Evolutionary conservation across 257 asterid species (phyloP).

Genomic region (Scutellaria minor): DNA sequence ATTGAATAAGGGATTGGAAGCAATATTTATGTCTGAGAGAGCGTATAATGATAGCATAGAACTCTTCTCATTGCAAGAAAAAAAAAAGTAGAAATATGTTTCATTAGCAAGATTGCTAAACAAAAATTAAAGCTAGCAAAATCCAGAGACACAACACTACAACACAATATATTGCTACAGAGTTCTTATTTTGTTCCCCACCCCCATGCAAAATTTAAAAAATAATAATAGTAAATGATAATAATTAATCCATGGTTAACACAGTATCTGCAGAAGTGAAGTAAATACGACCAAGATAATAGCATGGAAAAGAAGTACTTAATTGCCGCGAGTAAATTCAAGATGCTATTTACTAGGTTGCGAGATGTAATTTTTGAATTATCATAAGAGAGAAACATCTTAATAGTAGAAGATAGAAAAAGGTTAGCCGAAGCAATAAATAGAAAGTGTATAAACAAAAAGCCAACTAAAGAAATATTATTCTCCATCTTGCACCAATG

Average conservation of each 20-base stretch:
- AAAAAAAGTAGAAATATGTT: no score
- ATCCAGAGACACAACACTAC: neutral
- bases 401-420: neutral
- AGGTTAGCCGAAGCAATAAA: neutral
- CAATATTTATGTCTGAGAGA: slow-evolving; percentile 3
- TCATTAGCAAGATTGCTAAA: slow-evolving; percentile 2
- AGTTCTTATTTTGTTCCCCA: no score
- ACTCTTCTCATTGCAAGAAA: neutral
- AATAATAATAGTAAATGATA: no score
- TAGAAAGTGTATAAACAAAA: neutral
- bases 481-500: neutral
- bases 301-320: neutral
- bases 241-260: neutral
- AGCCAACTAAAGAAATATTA: neutral
- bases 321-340: neutral
- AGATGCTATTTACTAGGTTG: neutral
- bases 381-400: neutral
- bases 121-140: neutral
- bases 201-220: neutral
- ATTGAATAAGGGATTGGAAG: slow-evolving; percentile 8
- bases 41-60: slow-evolving; percentile 11
- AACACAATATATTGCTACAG: neutral
- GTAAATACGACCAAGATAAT: slow-evolving; percentile 4
- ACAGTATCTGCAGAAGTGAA: neutral
- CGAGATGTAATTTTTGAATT: slow-evolving; percentile 5